Percentiles rank a stretch among this genome's conserved stretches.
Evolutionary conservation across 1,139 yeast genomes (phyloP).

Genomic region (Citeromyces hawaiiensis): DNA sequence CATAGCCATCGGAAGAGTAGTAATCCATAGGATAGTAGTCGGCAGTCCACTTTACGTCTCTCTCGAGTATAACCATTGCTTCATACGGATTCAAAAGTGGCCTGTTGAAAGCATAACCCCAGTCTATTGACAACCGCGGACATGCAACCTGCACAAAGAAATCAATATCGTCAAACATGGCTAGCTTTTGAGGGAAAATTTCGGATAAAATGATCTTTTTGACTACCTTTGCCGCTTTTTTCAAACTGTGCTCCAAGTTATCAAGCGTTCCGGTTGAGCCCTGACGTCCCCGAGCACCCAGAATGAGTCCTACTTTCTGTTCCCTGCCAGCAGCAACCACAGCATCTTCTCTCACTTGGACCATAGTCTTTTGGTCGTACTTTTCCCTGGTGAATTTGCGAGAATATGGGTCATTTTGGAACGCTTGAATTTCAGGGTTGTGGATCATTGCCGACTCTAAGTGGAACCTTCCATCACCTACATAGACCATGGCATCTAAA

Average conservation of each 20-base stretch:
- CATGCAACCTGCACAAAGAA: constrained; percentile 97
- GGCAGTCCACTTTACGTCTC: constrained; percentile 56
- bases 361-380: constrained; percentile 79
- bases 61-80: constrained; percentile 77
- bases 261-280: constrained; percentile 74
- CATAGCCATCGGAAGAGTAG: constrained; percentile 83
- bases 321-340: constrained; percentile 46
- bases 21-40: constrained; percentile 91
- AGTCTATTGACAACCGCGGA: constrained; percentile 89
- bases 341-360: constrained; percentile 62
- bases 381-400: constrained; percentile 81
- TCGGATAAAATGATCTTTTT: constrained; percentile 82
- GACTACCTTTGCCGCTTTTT: constrained; percentile 45
- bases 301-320: constrained; percentile 63
- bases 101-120: constrained; percentile 96
- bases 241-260: constrained; percentile 42
- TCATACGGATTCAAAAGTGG: constrained; percentile 94
- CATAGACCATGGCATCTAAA: constrained; percentile 70
- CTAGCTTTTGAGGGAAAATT: constrained; percentile 82
- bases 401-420: constrained; percentile 88
- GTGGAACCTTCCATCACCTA: constrained; percentile 96
- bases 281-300: constrained; percentile 94
- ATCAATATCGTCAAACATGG: constrained; percentile 91
- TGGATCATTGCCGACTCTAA: constrained; percentile 95
- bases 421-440: constrained; percentile 90